Conservation (phyloP, 768 basidiomycete species). For the Panus rudis region DNA sequence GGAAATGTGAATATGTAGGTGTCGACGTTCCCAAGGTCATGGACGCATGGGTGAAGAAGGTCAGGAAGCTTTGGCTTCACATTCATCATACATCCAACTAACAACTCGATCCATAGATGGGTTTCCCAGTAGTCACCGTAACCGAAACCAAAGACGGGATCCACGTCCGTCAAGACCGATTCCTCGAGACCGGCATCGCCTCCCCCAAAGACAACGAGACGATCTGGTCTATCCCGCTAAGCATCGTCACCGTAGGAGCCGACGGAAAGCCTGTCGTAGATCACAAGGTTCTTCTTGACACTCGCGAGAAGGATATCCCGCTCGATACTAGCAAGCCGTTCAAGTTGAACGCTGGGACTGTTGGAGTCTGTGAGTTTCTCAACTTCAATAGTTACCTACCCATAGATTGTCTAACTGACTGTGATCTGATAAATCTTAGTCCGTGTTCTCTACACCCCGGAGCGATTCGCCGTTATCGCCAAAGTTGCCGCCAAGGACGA, state of each 20-base stretch:
- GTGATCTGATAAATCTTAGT: constrained; percentile 46
- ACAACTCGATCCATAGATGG: constrained; percentile 37
- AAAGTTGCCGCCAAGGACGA: constrained; percentile 64
- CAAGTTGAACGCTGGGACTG: constrained; percentile 88
- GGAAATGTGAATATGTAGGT: constrained; percentile 24
- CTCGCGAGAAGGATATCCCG: constrained; percentile 59
- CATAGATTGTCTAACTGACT: neutral
- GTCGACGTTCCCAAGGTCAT: constrained; percentile 74
- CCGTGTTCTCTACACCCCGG: constrained; percentile 81
- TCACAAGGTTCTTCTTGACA: constrained; percentile 54
- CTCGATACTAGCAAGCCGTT: constrained; percentile 73
- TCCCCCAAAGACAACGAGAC: constrained; percentile 14
- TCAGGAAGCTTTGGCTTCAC: constrained; percentile 14
- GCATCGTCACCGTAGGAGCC: constrained; percentile 54
- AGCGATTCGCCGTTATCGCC: constrained; percentile 72
- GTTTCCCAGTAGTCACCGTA: constrained; percentile 87
- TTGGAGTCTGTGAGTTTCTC: constrained; percentile 73
- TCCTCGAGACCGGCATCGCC: constrained; percentile 70
- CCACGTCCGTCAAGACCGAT: constrained; percentile 82
- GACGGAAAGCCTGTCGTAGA: constrained; percentile 55
- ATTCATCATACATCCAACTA: neutral
- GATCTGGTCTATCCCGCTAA: constrained; percentile 57
- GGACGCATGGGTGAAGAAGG: constrained; percentile 89
- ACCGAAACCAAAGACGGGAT: constrained; percentile 70
- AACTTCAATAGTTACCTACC: neutral